A percentile compares a stretch with the other conserved stretches of the same genome.
Conservation (phyloP, 306 rosid species). For the Malus fusca region DNA sequence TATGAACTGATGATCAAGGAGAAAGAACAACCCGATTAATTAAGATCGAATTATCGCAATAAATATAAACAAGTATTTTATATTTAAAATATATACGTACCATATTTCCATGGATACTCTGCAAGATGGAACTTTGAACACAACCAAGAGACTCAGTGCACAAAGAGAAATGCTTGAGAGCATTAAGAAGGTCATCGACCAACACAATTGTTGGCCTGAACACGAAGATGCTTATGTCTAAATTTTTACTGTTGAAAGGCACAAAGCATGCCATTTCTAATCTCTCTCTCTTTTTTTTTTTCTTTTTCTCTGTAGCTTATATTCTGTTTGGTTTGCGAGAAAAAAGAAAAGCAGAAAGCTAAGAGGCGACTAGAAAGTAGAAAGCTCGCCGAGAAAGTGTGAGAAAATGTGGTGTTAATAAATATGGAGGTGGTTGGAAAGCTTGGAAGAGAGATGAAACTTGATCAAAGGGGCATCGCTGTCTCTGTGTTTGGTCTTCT, state of each 20-base stretch:
- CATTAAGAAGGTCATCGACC: constrained; percentile 53
- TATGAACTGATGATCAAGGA: constrained; percentile 59
- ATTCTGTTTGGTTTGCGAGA: background rate
- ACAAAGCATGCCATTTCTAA: constrained; percentile 51
- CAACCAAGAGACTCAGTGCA: constrained; percentile 62
- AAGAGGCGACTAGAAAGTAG: background rate
- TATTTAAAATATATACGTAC: constrained; percentile 16
- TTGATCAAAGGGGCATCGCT: background rate
- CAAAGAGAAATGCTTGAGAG: constrained; percentile 49
- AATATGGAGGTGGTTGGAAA: background rate
- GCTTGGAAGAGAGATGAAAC: background rate
- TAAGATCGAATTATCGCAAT: background rate
- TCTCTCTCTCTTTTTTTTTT: background rate
- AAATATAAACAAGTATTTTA: background rate
- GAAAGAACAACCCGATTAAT: background rate
- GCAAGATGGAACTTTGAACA: constrained; percentile 59
- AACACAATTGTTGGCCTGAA: constrained; percentile 68
- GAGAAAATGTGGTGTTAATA: background rate
- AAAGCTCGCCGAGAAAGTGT: constrained; percentile 2
- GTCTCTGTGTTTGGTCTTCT: constrained; percentile 17
- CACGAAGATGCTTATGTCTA: constrained; percentile 54
- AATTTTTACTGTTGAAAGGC: constrained; percentile 45
- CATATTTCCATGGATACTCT: constrained; percentile 88
- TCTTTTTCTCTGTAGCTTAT: background rate
- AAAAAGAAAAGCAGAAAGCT: background rate